Conservation (phyloP, 2,329 filamentous ascomycete genomes). For the Aureobasidium sp. region DNA sequence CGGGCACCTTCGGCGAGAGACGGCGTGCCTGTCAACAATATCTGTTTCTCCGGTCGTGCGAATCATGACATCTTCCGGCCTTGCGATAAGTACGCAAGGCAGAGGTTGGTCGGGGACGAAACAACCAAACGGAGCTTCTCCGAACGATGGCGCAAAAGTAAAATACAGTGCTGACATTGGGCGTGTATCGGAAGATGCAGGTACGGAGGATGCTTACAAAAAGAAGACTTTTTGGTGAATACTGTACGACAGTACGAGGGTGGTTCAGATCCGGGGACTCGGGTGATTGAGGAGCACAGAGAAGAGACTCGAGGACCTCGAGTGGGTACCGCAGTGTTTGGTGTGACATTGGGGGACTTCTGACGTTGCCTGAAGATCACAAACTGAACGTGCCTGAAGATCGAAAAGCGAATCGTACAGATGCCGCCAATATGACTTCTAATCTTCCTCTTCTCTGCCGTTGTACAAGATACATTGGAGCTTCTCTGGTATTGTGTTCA, state of each 20-base stretch:
- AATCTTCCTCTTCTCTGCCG: too few relatives aligned
- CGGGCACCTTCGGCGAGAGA: background rate
- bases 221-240: background rate
- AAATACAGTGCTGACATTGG: background rate
- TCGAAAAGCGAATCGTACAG: background rate
- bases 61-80: background rate
- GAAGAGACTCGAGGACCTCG: background rate
- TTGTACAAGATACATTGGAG: background rate
- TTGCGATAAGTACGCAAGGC: background rate
- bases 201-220: background rate
- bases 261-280: background rate
- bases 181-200: background rate
- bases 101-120: background rate
- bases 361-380: background rate
- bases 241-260: background rate
- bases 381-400: background rate
- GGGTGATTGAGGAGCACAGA: background rate
- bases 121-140: background rate
- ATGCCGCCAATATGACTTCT: too few relatives aligned
- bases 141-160: background rate
- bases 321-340: background rate
- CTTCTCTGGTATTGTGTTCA: background rate
- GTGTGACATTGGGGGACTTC: background rate
- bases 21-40: background rate
- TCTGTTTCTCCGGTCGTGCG: background rate